phyloP scores from a whole-genome alignment of 306 rosid genomes.

The Calophaca sinica region DNA sequence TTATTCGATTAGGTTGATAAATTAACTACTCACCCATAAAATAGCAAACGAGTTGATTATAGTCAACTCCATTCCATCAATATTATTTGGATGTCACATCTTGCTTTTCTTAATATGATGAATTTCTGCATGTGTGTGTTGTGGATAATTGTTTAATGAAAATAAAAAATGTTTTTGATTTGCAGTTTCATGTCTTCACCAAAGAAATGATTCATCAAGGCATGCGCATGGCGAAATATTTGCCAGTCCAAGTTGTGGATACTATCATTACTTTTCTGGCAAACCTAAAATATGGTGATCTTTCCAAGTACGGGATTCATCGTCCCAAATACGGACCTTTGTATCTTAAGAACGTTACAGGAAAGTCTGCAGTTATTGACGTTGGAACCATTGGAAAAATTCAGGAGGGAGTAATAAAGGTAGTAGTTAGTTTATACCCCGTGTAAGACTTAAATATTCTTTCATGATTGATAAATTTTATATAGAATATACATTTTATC shows the following conservation, averaged over 20 bases:
- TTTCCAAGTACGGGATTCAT: constrained; percentile 49
- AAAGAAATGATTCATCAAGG: constrained; percentile 52
- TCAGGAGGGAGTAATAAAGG: constrained; percentile 53
- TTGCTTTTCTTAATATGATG: too few relatives aligned
- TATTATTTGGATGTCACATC: not conserved
- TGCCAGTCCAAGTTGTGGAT: constrained; percentile 50
- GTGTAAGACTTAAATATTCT: not conserved
- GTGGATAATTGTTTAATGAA: not conserved
- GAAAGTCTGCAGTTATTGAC: constrained; percentile 58
- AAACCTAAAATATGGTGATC: constrained; percentile 44
- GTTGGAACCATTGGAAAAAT: constrained; percentile 61
- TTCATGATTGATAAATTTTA: too few relatives aligned
- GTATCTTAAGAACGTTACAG: constrained; percentile 41
- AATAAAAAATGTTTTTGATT: not conserved
- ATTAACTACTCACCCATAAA: not conserved
- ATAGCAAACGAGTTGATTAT: not conserved
- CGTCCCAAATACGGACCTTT: constrained; percentile 60
- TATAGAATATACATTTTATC: too few relatives aligned
- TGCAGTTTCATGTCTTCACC: constrained; percentile 58
- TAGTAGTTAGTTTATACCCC: not conserved
- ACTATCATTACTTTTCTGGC: not conserved
- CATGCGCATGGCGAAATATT: constrained; percentile 45
- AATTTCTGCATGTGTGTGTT: not conserved
- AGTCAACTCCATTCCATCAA: not conserved
- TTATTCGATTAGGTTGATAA: not conserved